Evolutionary conservation across 2,329 filamentous ascomycete genomes (phyloP).

Genomic region (Penicillium sp.): DNA sequence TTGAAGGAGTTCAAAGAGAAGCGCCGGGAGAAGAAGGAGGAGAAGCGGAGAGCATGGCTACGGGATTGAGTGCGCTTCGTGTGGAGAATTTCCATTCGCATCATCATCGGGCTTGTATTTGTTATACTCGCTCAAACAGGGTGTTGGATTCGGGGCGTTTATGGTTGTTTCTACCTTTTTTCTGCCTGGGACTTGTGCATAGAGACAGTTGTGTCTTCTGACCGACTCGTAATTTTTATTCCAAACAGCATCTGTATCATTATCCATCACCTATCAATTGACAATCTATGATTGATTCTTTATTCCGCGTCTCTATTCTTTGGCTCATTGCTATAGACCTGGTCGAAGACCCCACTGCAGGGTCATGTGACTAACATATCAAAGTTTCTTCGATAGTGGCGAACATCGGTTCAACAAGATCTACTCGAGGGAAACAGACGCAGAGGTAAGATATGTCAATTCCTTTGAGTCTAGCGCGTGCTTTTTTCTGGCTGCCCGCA

Average conservation of each 20-base stretch:
- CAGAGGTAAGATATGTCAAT: constrained; percentile 17
- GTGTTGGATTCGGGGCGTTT: constrained; percentile 21
- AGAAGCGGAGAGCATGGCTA: constrained; percentile 90
- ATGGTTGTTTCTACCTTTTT: constrained; percentile 8
- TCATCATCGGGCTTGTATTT: constrained; percentile 1
- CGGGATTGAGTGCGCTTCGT: constrained; percentile 59
- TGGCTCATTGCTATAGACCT: not conserved
- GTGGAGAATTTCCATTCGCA: not conserved
- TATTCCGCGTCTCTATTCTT: not conserved
- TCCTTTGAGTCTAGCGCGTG: not conserved
- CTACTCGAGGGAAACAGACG: constrained; percentile 9
- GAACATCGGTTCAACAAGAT: constrained; percentile 9
- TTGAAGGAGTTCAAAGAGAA: constrained; percentile 91
- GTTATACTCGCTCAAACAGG: constrained; percentile 15
- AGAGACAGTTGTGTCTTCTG: constrained; percentile 8
- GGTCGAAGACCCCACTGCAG: constrained; percentile 12
- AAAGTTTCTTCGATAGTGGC: constrained; percentile 23
- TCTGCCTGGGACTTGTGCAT: constrained; percentile 14
- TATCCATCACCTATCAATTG: constrained; percentile 3
- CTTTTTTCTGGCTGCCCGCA: not conserved
- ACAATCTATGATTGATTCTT: not conserved
- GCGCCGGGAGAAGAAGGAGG: constrained; percentile 83
- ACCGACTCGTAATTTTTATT: not conserved
- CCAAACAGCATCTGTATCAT: constrained; percentile 15
- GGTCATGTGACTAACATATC: constrained; percentile 26